Base-by-base conservation (phyloP, 805 yeast genomes). In the Saccharomycopsis lassenensis region DNA sequence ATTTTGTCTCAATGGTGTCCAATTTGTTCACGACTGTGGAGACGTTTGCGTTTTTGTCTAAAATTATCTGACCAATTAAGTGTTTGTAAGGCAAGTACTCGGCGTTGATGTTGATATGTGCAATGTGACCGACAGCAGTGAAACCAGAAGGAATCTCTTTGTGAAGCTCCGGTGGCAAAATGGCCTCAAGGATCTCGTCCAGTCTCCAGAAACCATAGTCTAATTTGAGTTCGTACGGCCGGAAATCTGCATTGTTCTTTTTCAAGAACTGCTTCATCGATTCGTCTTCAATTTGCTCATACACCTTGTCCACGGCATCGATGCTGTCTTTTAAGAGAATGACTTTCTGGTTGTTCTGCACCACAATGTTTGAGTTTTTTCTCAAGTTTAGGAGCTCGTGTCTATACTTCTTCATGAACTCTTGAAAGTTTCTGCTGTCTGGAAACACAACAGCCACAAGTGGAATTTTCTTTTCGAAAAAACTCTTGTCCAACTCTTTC, bases 61-160 rank as follows among this genome's bases (percentile, higher is more conserved):
- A 57, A 18, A 89, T 75, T 1, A 89, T 85, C 54, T 85, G 83
- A 0, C 98, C 99, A 41, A 93, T 91, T 14, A 91, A 53, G 1
- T 61, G 45, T 31, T 81, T 87, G 52, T 67, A 89, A 1, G 93
- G 93, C 51, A 84, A 76, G 59, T 77, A 91, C 51, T 83, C 91
- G 27, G 78, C 80, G 30, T 86, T 65, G 28, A 91, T 57, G 50
- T 91, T 91, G 51, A 93, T 58, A 57, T 91, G 99, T 0, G 97
- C 98, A 40, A 91, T 70, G 58, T 91, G 97, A 0, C 99, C 99
- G 0, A 94, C 93, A 24, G 76, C 74, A 1, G 97, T 83, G 55
- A 82, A 91, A 0, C 97, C 93, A 1, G 91, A 66, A 1, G 98
- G 99, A 6, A 79, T 63, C 39, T 85, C 94, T 28, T 70, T 77